Conservation (phyloP, 2,329 filamentous ascomycete species). For the Colletotrichum cereale region DNA sequence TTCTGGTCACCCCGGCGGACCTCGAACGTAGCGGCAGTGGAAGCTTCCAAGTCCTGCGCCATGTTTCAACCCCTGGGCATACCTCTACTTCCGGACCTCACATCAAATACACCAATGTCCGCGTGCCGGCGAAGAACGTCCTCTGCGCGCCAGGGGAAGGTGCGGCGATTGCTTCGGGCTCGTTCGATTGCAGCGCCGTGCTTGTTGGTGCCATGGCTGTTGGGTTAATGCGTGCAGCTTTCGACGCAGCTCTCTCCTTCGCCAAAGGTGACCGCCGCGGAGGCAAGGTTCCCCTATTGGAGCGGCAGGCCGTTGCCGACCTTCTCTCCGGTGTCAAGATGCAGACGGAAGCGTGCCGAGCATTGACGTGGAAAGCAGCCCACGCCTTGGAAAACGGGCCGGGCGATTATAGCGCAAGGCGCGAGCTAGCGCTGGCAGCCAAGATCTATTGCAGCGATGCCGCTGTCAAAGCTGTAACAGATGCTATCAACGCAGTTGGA, state of each 20-base stretch:
- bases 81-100: conserved; percentile 63
- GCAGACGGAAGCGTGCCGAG: conserved; percentile 61
- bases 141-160: conserved; percentile 55
- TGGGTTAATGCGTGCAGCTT: conserved; percentile 65
- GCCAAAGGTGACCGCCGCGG: conserved; percentile 60
- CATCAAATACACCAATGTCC: conserved; percentile 59
- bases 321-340: conserved; percentile 65
- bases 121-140: conserved; percentile 60
- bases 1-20: conserved; percentile 62
- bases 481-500: conserved; percentile 65
- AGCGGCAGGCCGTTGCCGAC: conserved; percentile 64
- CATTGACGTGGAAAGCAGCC: conserved; percentile 65
- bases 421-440: conserved; percentile 61
- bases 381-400: conserved; percentile 56
- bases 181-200: conserved; percentile 59
- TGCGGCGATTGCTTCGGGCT: conserved; percentile 54
- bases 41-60: conserved; percentile 60
- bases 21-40: conserved; percentile 57
- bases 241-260: conserved; percentile 64
- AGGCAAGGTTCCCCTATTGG: conserved; percentile 58
- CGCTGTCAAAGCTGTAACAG: conserved; percentile 60
- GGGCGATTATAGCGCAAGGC: conserved; percentile 53
- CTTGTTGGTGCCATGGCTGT: conserved; percentile 68
- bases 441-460: conserved; percentile 66
- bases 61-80: conserved; percentile 60